Conservation (phyloP, 495 filamentous ascomycete genomes). For the Aspergillus nidulans region DNA sequence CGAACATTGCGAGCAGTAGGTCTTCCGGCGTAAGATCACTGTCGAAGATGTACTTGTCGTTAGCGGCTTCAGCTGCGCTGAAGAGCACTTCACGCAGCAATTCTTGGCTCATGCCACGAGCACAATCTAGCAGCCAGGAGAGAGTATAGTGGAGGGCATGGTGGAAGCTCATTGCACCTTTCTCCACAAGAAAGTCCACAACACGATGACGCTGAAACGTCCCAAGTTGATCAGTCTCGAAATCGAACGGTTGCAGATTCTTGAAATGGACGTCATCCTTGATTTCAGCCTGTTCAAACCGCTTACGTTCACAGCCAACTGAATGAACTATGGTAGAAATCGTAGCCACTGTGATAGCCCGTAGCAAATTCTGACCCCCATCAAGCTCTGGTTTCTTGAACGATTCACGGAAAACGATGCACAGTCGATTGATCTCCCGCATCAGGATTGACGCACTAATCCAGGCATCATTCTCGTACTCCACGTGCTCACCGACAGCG, state of each 20-base stretch:
- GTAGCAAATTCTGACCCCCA: slow-evolving; percentile 56
- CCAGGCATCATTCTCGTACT: slow-evolving; percentile 98
- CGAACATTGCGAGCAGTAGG: slow-evolving; percentile 80
- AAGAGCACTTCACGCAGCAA: slow-evolving; percentile 62
- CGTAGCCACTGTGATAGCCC: slow-evolving; percentile 72
- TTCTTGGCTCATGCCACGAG: slow-evolving; percentile 64
- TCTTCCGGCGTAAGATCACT: slow-evolving; percentile 54
- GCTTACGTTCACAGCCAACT: slow-evolving; percentile 77
- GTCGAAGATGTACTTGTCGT: slow-evolving; percentile 26
- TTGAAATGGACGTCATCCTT: slow-evolving; percentile 81
- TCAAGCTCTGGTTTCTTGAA: slow-evolving; percentile 64
- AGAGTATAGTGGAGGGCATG: slow-evolving; percentile 94
- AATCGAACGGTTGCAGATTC: slow-evolving; percentile 68
- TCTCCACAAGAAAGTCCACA: slow-evolving; percentile 81
- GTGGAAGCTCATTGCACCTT: slow-evolving; percentile 92
- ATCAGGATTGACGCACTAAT: slow-evolving; percentile 93
- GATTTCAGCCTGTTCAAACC: slow-evolving; percentile 85
- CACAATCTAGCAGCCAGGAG: slow-evolving; percentile 95
- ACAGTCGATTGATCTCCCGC: slow-evolving; percentile 87
- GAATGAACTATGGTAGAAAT: slow-evolving; percentile 79
- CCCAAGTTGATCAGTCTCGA: slow-evolving; percentile 55
- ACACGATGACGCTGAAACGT: slow-evolving; percentile 51
- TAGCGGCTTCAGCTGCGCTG: slow-evolving; percentile 45
- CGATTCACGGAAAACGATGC: slow-evolving; percentile 80
- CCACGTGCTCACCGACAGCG: slow-evolving; percentile 90